These are phyloP conservation scores for Naganishia onofrii DNA, from an alignment of 768 basidiomycete species.

Conservation along the genomic window DNA sequence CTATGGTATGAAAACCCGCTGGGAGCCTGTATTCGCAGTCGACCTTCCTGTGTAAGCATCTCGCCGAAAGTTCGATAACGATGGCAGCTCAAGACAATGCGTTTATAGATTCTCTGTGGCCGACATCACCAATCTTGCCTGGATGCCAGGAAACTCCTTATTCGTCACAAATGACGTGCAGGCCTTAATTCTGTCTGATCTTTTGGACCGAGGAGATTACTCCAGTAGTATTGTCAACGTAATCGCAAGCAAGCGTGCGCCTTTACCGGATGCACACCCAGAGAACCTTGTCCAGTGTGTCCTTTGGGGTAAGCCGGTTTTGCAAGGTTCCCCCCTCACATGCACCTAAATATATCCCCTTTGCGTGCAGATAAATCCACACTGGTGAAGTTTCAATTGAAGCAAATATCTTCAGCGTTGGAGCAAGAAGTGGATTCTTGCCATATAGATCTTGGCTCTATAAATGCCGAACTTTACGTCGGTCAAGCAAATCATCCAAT, in stretches of 20 bases:
- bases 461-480: neutral
- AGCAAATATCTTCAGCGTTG: neutral
- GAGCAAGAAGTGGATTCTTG: too few species aligned
- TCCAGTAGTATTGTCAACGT: neutral
- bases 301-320: constrained; percentile 1
- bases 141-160: constrained; percentile 1
- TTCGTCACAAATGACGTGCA: constrained; percentile 8
- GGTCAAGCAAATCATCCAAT: neutral
- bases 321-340: too few species aligned
- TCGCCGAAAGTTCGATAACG: neutral
- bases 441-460: neutral
- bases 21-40: neutral
- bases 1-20: neutral
- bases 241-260: neutral
- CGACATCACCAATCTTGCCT: constrained; percentile 10
- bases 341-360: neutral
- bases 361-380: neutral
- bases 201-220: neutral
- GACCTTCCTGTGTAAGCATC: constrained; percentile 5
- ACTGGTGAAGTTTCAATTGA: neutral
- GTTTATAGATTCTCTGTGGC: constrained; percentile 1
- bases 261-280: constrained; percentile 14
- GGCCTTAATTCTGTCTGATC: neutral
- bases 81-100: neutral
- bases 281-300: constrained; percentile 16